Percentiles rank a stretch among this genome's conserved stretches.
These are phyloP conservation scores for Annulohypoxylon maeteangense DNA, from an alignment of 495 filamentous ascomycete species.

Conservation along the genomic window DNA sequence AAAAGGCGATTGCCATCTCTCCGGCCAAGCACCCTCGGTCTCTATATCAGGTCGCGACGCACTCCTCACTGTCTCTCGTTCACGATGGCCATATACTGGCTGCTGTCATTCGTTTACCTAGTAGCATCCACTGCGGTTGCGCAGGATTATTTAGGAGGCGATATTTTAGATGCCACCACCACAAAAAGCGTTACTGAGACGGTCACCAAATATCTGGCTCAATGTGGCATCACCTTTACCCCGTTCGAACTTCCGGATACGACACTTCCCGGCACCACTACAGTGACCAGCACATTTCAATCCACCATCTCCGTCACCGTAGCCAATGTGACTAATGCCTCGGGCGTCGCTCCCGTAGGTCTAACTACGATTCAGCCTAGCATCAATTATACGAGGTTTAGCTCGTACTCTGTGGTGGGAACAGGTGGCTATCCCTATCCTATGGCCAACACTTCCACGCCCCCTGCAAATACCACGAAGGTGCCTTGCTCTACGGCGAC, in stretches of 20 bases:
- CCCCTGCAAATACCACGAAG: slow-evolving; percentile 26
- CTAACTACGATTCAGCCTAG: not conserved
- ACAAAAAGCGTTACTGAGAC: slow-evolving; percentile 40
- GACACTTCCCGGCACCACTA: slow-evolving; percentile 26
- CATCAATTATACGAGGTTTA: slow-evolving; percentile 7
- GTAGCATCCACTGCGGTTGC: slow-evolving; percentile 22
- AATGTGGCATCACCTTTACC: slow-evolving; percentile 19
- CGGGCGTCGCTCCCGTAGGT: slow-evolving; percentile 2
- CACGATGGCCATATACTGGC: slow-evolving; percentile 39
- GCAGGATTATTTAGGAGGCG: slow-evolving; percentile 28
- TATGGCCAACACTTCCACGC: slow-evolving; percentile 15
- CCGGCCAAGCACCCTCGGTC: not conserved
- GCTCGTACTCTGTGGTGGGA: not conserved
- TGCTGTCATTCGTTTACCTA: slow-evolving; percentile 36
- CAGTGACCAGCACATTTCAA: slow-evolving; percentile 34
- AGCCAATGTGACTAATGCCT: slow-evolving; percentile 10
- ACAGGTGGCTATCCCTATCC: slow-evolving; percentile 2
- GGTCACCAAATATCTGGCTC: slow-evolving; percentile 35
- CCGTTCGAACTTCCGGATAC: slow-evolving; percentile 6
- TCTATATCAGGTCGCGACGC: slow-evolving; percentile 10
- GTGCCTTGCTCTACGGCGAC: slow-evolving; percentile 35
- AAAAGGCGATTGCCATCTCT: slow-evolving; percentile 16
- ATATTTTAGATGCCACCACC: slow-evolving; percentile 17
- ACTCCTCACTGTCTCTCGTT: slow-evolving; percentile 29
- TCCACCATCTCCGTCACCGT: slow-evolving; percentile 26